Conservation (phyloP, 2,329 filamentous ascomycete species). For the Aspergillus bombycis region DNA sequence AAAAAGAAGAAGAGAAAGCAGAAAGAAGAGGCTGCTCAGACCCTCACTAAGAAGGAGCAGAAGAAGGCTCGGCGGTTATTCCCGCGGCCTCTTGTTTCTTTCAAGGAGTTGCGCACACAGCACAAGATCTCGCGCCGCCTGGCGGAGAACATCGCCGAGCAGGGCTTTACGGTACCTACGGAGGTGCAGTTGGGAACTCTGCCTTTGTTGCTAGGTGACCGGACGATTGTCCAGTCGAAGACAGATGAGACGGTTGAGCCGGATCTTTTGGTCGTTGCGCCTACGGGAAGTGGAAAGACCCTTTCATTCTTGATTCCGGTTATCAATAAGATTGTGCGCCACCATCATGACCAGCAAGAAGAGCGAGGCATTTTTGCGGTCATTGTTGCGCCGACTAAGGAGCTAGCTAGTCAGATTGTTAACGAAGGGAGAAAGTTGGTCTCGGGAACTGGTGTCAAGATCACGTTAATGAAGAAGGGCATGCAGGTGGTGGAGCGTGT, state of each 20-base stretch:
- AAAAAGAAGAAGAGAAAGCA: constrained; percentile 63
- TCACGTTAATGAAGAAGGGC: constrained; percentile 82
- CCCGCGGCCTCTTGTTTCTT: constrained; percentile 78
- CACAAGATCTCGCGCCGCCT: constrained; percentile 77
- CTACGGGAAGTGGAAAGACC: constrained; percentile 96
- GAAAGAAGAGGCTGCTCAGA: constrained; percentile 44
- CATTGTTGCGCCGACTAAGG: constrained; percentile 77
- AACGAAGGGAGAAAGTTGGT: constrained; percentile 82
- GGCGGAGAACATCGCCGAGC: constrained; percentile 75
- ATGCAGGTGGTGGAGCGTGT: constrained; percentile 66
- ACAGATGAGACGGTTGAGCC: constrained; percentile 47
- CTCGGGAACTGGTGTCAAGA: constrained; percentile 73
- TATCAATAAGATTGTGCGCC: constrained; percentile 72
- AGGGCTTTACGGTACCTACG: constrained; percentile 85
- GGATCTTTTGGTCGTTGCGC: constrained; percentile 85
- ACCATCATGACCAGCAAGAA: constrained; percentile 53
- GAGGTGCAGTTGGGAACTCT: constrained; percentile 90
- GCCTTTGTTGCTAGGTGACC: constrained; percentile 69
- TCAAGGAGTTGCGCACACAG: constrained; percentile 68
- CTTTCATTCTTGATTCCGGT: constrained; percentile 88
- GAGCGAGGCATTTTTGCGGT: constrained; percentile 68
- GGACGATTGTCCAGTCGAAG: constrained; percentile 45
- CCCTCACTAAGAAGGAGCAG: constrained; percentile 51
- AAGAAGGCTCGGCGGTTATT: constrained; percentile 63
- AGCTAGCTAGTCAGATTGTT: constrained; percentile 79